These are phyloP conservation scores for Colletotrichum zoysiae DNA, from an alignment of 2,329 filamentous ascomycete genomes.

Conservation along the genomic window DNA sequence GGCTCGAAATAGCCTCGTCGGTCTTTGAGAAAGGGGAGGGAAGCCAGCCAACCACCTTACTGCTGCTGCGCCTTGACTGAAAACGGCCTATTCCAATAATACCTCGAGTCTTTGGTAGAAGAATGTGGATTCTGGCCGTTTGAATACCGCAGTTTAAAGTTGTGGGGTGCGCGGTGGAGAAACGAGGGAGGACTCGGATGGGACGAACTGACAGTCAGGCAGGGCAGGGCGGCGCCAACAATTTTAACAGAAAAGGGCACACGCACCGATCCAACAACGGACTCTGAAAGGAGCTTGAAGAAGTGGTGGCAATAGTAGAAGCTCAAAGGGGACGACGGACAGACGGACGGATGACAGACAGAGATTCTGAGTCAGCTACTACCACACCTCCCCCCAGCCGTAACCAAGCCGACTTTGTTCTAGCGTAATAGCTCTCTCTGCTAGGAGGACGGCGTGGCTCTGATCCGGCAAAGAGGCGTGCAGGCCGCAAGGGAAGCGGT, in stretches of 20 bases:
- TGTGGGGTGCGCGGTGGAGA: slow-evolving; percentile 24
- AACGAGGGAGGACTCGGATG: slow-evolving; percentile 9
- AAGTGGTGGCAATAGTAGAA: slow-evolving; percentile 1
- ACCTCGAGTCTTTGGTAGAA: background rate
- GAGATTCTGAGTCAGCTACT: slow-evolving; percentile 35
- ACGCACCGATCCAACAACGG: background rate
- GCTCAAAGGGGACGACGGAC: slow-evolving; percentile 14
- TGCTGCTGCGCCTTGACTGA: slow-evolving; percentile 7
- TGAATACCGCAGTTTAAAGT: background rate
- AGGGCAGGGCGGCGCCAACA: slow-evolving; percentile 4
- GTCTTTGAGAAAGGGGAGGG: background rate
- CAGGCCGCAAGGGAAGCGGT: background rate
- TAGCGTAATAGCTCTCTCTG: slow-evolving; percentile 10
- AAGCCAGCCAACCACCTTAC: background rate
- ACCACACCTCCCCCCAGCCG: slow-evolving; percentile 9
- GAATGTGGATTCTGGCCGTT: slow-evolving; percentile 8
- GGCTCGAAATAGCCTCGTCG: background rate
- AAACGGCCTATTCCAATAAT: background rate
- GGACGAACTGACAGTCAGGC: slow-evolving; percentile 31
- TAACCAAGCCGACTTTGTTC: slow-evolving; percentile 30
- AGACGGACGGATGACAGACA: no score
- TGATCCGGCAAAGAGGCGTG: background rate
- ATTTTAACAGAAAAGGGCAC: slow-evolving; percentile 7
- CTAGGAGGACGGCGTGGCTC: background rate
- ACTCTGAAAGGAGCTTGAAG: slow-evolving; percentile 3